phyloP scores from a whole-genome alignment of 1,139 yeast species.

The Magnusiomyces ingens region DNA sequence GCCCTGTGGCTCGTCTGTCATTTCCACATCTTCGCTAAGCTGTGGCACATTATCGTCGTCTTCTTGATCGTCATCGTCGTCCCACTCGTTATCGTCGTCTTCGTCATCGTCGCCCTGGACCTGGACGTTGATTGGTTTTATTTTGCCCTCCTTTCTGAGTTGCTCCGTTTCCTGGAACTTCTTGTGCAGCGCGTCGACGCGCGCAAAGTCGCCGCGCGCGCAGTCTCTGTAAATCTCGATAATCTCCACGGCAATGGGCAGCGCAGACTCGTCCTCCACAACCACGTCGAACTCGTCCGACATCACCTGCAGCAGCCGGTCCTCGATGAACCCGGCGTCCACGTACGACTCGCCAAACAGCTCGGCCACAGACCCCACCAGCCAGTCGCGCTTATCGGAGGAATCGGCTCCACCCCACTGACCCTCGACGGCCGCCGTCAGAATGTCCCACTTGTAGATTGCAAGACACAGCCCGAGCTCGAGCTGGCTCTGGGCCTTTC shows the following conservation, averaged over 20 bases:
- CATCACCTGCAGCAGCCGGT: constrained; percentile 81
- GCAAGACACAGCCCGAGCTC: constrained; percentile 95
- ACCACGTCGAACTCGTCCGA: constrained; percentile 85
- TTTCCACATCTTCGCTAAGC: constrained; percentile 34
- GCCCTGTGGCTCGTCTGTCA: constrained; percentile 31
- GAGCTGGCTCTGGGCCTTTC: constrained; percentile 56
- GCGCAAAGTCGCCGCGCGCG: constrained; percentile 42
- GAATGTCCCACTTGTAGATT: constrained; percentile 80
- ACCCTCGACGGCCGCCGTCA: constrained; percentile 88
- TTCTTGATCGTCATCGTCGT: constrained; percentile 34
- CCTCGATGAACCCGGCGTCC: constrained; percentile 76
- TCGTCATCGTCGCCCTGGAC: constrained; percentile 47
- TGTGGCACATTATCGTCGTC: constrained; percentile 41
- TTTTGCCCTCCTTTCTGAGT: constrained; percentile 33
- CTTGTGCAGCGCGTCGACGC: constrained; percentile 53
- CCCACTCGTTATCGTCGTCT: constrained; percentile 43
- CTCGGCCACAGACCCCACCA: constrained; percentile 75
- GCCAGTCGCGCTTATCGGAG: constrained; percentile 91
- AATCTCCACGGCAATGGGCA: constrained; percentile 61
- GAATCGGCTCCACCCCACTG: constrained; percentile 95
- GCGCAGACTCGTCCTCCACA: constrained; percentile 84
- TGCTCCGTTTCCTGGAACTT: constrained; percentile 52
- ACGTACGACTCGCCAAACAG: constrained; percentile 51
- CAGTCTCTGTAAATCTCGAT: constrained; percentile 64
- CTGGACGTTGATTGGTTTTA: constrained; percentile 26